Evolutionary conservation across 2,329 filamentous ascomycete species (phyloP).

Genomic region (Arthrocladium fulminans): DNA sequence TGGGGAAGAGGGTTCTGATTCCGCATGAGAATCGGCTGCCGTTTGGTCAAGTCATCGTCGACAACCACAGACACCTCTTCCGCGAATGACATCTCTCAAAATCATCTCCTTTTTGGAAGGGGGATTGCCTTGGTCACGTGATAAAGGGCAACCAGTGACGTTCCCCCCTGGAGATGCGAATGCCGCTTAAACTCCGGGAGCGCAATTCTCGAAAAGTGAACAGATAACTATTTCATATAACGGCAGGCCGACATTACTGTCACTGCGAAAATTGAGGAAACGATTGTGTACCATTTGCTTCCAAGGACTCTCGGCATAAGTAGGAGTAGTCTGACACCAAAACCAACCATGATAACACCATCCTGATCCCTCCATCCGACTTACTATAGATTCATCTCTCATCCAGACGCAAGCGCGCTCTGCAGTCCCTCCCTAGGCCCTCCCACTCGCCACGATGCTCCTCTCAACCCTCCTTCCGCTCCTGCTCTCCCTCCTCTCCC

Average conservation of each 20-base stretch:
- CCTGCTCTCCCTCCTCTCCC: slow-evolving; percentile 15
- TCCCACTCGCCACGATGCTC: background rate
- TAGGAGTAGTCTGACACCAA: background rate
- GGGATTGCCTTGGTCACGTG: too few relatives aligned
- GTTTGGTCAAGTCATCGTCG: too few relatives aligned
- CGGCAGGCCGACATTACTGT: background rate
- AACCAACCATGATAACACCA: background rate
- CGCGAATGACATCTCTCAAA: too few relatives aligned
- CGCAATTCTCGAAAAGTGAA: background rate
- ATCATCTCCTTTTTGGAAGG: too few relatives aligned
- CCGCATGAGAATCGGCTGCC: too few relatives aligned
- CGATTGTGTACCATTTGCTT: background rate
- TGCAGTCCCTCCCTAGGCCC: background rate
- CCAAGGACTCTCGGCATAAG: background rate
- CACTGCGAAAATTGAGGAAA: background rate
- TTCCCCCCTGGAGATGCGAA: background rate
- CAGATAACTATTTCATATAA: background rate
- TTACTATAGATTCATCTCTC: background rate
- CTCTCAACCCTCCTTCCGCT: slow-evolving; percentile 16
- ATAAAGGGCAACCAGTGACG: background rate
- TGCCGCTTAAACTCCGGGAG: slow-evolving; percentile 2
- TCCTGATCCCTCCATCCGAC: background rate
- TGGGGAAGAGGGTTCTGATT: too few relatives aligned
- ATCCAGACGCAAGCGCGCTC: background rate
- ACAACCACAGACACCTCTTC: too few relatives aligned